phyloP scores from a whole-genome alignment of 2,329 filamentous ascomycete genomes.

The Scedosporium apiospermum region DNA sequence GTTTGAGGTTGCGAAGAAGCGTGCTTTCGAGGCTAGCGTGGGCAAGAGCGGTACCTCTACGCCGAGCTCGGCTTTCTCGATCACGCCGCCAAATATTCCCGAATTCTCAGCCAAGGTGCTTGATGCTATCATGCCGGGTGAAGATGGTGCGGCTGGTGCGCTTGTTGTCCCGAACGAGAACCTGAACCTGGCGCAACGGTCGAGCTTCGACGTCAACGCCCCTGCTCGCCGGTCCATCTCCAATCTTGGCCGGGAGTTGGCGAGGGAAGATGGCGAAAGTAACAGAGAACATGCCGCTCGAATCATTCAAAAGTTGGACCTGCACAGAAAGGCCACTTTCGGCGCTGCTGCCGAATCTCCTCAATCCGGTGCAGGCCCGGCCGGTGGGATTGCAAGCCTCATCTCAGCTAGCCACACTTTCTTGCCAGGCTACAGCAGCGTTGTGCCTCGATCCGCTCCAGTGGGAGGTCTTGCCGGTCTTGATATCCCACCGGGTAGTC shows the following conservation, averaged over 20 bases:
- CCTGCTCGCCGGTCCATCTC: conserved; percentile 45
- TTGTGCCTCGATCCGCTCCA: conserved; percentile 8
- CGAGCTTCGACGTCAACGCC: conserved; percentile 61
- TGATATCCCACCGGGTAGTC: conserved; percentile 45
- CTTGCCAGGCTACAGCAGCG: conserved; percentile 40
- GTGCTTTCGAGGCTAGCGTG: conserved; percentile 69
- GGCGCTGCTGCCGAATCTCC: conserved; percentile 29
- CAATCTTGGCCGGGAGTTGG: conserved; percentile 34
- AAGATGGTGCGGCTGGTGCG: conserved; percentile 28
- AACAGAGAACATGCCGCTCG: conserved; percentile 73
- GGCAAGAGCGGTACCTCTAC: conserved; percentile 36
- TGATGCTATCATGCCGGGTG: conserved; percentile 48
- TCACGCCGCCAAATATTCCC: conserved; percentile 76
- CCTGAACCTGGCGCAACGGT: conserved; percentile 38
- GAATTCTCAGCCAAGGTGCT: conserved; percentile 79
- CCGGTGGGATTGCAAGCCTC: conserved; percentile 68
- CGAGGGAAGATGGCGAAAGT: conserved; percentile 62
- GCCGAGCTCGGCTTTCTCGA: conserved; percentile 71
- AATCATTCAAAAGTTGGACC: conserved; percentile 86
- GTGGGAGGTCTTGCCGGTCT: background rate
- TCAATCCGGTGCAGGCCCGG: conserved; percentile 25
- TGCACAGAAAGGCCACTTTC: conserved; percentile 70
- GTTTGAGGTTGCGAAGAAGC: conserved; percentile 90
- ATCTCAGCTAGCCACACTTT: conserved; percentile 78
- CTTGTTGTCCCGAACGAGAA: conserved; percentile 27